A percentile compares a stretch with the other conserved stretches of the same genome.
These are phyloP conservation scores for Pleurotus platypus DNA, from an alignment of 768 basidiomycete genomes.

Conservation along the genomic window DNA sequence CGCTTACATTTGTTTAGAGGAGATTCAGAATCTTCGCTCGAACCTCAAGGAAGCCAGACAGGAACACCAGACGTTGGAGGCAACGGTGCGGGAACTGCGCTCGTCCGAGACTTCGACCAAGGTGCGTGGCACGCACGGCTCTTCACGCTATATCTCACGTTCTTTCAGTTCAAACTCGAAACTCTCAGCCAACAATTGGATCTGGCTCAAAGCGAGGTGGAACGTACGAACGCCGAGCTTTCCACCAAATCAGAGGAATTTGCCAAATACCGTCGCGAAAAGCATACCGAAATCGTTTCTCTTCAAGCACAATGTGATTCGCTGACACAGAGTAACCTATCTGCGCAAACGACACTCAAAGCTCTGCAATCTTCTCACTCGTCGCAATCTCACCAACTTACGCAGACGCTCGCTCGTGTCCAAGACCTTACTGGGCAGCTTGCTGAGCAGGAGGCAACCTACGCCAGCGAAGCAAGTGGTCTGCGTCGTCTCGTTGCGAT, in stretches of 20 bases:
- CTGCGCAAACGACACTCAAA: constrained; percentile 67
- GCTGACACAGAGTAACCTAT: constrained; percentile 60
- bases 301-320: constrained; percentile 79
- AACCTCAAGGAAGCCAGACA: constrained; percentile 74
- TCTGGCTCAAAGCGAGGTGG: constrained; percentile 71
- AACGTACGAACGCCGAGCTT: constrained; percentile 69
- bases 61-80: constrained; percentile 66
- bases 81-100: constrained; percentile 67
- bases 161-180: constrained; percentile 76
- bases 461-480: constrained; percentile 71
- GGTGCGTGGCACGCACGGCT: constrained; percentile 21
- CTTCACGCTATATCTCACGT: neutral
- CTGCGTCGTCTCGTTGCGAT: constrained; percentile 73
- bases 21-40: constrained; percentile 62
- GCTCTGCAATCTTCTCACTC: constrained; percentile 70
- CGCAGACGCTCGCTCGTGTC: constrained; percentile 70
- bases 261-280: constrained; percentile 75
- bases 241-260: constrained; percentile 76
- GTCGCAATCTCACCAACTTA: constrained; percentile 70
- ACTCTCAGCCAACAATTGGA: constrained; percentile 79
- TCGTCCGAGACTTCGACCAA: constrained; percentile 76
- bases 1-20: constrained; percentile 42
- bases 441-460: constrained; percentile 83
- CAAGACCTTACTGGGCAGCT: constrained; percentile 74
- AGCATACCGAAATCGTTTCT: constrained; percentile 72